phyloP scores from a whole-genome alignment of 129 eudicot genomes.

The Flaveria robusta region DNA sequence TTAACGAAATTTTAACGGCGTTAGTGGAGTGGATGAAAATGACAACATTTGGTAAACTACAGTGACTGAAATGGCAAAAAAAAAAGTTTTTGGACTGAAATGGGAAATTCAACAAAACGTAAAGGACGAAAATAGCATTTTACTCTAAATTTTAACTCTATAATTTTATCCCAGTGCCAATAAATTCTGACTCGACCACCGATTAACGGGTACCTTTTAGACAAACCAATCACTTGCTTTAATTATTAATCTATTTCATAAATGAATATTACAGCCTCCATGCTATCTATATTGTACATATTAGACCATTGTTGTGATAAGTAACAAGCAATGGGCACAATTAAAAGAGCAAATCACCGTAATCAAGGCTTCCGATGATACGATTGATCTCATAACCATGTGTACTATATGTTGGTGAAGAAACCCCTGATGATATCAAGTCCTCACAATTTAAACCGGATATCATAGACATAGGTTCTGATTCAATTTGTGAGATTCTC shows the following conservation, averaged over 20 bases:
- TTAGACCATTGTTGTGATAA: background rate
- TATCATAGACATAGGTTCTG: conserved; percentile 35
- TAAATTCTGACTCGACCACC: no score
- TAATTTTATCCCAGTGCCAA: no score
- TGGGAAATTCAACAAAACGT: no score
- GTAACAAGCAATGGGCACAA: background rate
- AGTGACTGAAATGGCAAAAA: no score
- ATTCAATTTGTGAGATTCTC: conserved; percentile 23
- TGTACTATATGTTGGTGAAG: conserved; percentile 40
- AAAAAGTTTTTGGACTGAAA: no score
- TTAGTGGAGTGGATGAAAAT: no score
- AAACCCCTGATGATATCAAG: conserved; percentile 43
- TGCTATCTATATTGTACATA: background rate
- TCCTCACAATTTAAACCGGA: conserved; percentile 44
- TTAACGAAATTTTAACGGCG: no score
- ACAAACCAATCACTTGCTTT: no score
- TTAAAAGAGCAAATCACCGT: conserved; percentile 28
- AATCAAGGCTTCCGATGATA: background rate
- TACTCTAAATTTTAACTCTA: no score
- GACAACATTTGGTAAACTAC: no score
- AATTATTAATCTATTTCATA: background rate
- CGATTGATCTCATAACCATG: conserved; percentile 27
- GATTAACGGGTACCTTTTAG: no score
- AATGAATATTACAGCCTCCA: background rate
- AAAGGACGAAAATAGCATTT: no score